phyloP scores from a whole-genome alignment of 306 rosid species.

The Delonix regia region DNA sequence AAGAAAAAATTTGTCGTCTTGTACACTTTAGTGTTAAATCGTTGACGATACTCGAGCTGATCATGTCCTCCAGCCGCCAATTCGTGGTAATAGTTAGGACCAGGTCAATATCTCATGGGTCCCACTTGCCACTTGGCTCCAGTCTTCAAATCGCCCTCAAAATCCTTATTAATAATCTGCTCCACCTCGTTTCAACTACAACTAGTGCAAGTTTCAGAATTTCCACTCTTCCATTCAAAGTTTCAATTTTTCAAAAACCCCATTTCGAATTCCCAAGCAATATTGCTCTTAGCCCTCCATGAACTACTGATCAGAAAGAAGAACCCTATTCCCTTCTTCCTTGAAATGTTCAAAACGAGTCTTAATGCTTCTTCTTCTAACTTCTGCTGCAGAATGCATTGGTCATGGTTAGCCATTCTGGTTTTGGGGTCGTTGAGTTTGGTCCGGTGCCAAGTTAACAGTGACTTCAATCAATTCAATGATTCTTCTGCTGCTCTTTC shows the following conservation, averaged over 20 bases:
- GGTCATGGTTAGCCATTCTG: slow-evolving; percentile 37
- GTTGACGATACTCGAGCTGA: neutral
- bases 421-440: slow-evolving; percentile 48
- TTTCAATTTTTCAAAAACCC: neutral
- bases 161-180: neutral
- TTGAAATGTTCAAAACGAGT: neutral
- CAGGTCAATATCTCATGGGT: neutral
- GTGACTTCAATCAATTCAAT: slow-evolving; percentile 54
- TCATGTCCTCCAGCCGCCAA: neutral
- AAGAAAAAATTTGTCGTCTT: too few species aligned
- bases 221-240: neutral
- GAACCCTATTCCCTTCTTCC: neutral
- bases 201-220: neutral
- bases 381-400: neutral
- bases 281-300: neutral
- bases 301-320: neutral
- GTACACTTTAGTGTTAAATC: neutral
- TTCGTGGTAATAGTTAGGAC: neutral
- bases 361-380: neutral
- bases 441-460: slow-evolving; percentile 56
- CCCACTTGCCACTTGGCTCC: neutral
- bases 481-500: slow-evolving; percentile 74
- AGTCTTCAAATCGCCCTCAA: too few species aligned
- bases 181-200: neutral
- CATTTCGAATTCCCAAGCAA: neutral